A percentile compares a stretch with the other conserved stretches of the same genome.
Evolutionary conservation across 345 rosid genomes (phyloP).

Genomic region (Bretschneidera sinensis): DNA sequence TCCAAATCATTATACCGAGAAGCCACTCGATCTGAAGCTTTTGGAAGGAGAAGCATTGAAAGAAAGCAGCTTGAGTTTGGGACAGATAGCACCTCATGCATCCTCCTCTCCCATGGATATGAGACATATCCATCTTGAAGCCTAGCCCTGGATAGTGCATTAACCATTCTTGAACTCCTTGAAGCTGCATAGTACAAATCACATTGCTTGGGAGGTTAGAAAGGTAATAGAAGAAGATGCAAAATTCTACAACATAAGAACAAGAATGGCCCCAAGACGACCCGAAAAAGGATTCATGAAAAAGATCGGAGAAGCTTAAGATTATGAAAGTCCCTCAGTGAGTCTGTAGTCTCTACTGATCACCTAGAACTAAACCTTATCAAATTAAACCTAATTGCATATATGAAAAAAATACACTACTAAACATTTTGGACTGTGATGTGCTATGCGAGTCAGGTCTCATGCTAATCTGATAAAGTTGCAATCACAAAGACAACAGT

Average conservation of each 20-base stretch:
- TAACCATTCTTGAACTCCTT: conserved; percentile 71
- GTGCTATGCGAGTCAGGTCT: too few species aligned
- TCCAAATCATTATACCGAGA: conserved; percentile 88
- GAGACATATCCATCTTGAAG: conserved; percentile 93
- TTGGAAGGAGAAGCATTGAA: conserved; percentile 84
- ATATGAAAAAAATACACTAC: too few species aligned
- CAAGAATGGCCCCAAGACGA: too few species aligned
- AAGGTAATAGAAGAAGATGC: not conserved
- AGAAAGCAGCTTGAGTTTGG: conserved; percentile 83
- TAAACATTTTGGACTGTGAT: too few species aligned
- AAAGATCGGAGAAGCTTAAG: not conserved
- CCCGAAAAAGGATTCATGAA: not conserved
- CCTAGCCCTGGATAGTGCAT: conserved; percentile 59
- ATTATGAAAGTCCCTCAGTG: too few species aligned
- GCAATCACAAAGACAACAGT: too few species aligned
- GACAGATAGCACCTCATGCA: conserved; percentile 62
- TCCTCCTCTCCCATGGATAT: conserved; percentile 73
- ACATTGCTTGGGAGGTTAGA: too few species aligned
- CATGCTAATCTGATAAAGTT: too few species aligned
- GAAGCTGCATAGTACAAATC: conserved; percentile 45
- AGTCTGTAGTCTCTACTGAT: too few species aligned
- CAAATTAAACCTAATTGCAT: too few species aligned
- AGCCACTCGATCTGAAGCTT: conserved; percentile 64
- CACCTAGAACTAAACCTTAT: too few species aligned
- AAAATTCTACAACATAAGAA: too few species aligned